Evolutionary conservation across 2,329 filamentous ascomycete genomes (phyloP).

Genomic region (Nemania abortiva): DNA sequence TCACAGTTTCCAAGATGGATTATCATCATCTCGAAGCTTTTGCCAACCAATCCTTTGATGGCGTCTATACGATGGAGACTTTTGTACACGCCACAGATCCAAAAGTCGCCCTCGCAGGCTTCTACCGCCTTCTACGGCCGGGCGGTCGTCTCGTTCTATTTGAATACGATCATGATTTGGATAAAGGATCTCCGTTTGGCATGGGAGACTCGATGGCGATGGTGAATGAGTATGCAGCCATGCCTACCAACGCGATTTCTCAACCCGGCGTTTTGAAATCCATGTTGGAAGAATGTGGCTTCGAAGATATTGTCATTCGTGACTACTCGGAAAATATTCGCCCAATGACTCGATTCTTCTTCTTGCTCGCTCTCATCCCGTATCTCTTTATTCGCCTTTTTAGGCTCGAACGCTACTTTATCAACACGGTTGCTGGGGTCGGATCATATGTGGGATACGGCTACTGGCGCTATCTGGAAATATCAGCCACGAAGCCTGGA

Average conservation of each 20-base stretch:
- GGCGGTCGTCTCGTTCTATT: constrained; percentile 60
- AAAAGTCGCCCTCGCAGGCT: constrained; percentile 57
- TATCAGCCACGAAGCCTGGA: constrained; percentile 55
- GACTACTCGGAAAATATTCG: constrained; percentile 61
- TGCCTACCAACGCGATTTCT: constrained; percentile 59
- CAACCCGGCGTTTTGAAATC: constrained; percentile 55
- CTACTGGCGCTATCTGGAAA: constrained; percentile 53
- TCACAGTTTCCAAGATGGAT: constrained; percentile 59
- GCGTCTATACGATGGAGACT: constrained; percentile 68
- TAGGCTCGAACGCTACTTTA: constrained; percentile 58
- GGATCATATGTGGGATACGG: constrained; percentile 51
- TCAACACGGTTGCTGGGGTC: constrained; percentile 61
- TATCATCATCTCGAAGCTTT: constrained; percentile 64
- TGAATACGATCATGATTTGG: constrained; percentile 56
- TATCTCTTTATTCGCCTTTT: constrained; percentile 60
- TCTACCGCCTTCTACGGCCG: constrained; percentile 61
- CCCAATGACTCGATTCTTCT: constrained; percentile 63
- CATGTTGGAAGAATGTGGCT: constrained; percentile 59
- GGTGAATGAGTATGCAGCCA: constrained; percentile 58
- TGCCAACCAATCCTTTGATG: constrained; percentile 57
- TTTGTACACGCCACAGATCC: constrained; percentile 66
- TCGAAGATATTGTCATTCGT: constrained; percentile 57
- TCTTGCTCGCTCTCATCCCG: constrained; percentile 60
- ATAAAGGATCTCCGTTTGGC: constrained; percentile 49
- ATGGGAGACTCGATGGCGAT: constrained; percentile 44